Evolutionary conservation across 2,329 filamentous ascomycete genomes (phyloP).

Genomic region (Karstenula rhodostoma): DNA sequence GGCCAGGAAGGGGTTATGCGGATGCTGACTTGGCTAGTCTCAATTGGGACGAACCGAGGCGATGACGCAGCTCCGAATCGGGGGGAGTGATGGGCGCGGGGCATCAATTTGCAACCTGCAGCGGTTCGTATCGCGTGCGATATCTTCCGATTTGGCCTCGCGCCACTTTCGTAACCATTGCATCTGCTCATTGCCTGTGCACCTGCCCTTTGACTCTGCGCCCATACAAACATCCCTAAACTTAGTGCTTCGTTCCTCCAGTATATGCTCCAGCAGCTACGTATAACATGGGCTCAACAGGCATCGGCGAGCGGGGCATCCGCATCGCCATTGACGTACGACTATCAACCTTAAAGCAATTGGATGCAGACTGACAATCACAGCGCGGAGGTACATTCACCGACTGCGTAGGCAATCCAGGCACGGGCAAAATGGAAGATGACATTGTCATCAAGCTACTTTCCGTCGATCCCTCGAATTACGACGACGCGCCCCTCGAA

Average conservation of each 20-base stretch:
- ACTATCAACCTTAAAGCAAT: not conserved
- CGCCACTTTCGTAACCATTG: conserved; percentile 2
- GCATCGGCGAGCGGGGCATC: conserved; percentile 63
- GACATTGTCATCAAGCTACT: conserved; percentile 88
- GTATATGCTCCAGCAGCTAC: not conserved
- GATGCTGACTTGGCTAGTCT: not conserved
- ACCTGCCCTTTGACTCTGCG: not conserved
- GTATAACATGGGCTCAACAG: conserved; percentile 34
- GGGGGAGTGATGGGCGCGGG: conserved; percentile 1
- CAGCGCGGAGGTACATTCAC: conserved; percentile 89
- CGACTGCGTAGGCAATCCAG: conserved; percentile 85
- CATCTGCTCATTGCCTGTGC: not conserved
- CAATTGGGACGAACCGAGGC: not conserved
- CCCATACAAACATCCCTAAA: not conserved
- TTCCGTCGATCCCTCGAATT: conserved; percentile 89
- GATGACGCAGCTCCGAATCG: not conserved
- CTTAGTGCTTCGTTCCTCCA: not conserved
- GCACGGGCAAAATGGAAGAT: conserved; percentile 71
- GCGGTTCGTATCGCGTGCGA: conserved; percentile 6
- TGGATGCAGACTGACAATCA: conserved; percentile 15
- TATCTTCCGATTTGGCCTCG: not conserved
- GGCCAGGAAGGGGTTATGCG: too few relatives aligned
- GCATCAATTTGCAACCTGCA: not conserved
- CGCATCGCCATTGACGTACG: conserved; percentile 73
- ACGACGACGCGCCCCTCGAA: conserved; percentile 88